Base-by-base conservation (phyloP, 805 yeast species). In the Teunomyces stri region DNA sequence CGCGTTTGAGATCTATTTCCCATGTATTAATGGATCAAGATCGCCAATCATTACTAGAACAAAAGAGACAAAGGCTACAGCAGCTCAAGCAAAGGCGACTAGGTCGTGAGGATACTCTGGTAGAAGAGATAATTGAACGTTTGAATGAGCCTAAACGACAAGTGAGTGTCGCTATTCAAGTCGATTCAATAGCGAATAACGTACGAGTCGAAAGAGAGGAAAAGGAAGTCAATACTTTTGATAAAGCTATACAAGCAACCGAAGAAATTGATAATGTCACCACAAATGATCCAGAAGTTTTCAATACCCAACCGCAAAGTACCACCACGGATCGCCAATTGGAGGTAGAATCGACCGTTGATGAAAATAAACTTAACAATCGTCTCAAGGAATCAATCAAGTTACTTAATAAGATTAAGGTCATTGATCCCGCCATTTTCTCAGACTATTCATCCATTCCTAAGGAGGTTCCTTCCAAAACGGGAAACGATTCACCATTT, bases 21-120 rank as follows among this genome's bases (percentile, higher is more conserved):
- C 33, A 16, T 21, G n/a, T 39, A 44, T 37, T 11, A 66, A 66
- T 65, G 70, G 72, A 68, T 47, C 31, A 28, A 16, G 37, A 42
- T 36, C 54, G 75, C 50, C 74, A 67, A 49, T 54, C 68, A 13
- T 54, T 69, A 42, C 57, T 72, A 25, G 75, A 72, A 47, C 69
- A 70, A 52, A 72, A 72, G 48, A 57, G 74, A 37, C 70, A 64
- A 55, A 58, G 76, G 49, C 59, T 61, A 31, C 57, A 51, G 44
- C 64, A 61, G 47, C 57, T 61, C 28, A 58, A 58, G 48, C 62
- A 55, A 44, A 46, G 65, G 25, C 56, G 65, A 15, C 43, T 53
- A 20, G 60, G 55, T 3, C 30, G 48, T 10, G 57, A 49, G 11
- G 49, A 46, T 5, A 29, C 45, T 6, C 46, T 45, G 35, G 37